These are phyloP conservation scores for Echinosphaeria canescens DNA, from an alignment of 2,329 filamentous ascomycete species.

Conservation along the genomic window DNA sequence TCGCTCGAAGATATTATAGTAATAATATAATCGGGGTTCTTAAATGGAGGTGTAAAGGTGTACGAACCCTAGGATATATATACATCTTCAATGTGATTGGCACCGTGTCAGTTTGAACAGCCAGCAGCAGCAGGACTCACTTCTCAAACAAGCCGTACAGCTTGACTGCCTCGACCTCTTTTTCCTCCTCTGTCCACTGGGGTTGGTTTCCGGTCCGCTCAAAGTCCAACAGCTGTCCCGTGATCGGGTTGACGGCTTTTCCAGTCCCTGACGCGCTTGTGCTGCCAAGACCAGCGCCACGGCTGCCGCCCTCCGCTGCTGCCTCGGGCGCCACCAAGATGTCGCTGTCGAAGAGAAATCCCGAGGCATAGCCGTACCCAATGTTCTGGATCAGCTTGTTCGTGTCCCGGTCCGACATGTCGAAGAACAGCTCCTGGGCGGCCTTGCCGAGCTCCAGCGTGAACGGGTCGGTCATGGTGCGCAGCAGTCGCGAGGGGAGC, in stretches of 20 bases:
- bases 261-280: conserved; percentile 1
- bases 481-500: conserved; percentile 55
- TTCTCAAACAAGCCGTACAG: conserved; percentile 83
- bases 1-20: no score
- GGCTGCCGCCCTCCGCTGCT: conserved; percentile 3
- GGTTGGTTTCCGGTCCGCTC: conserved; percentile 36
- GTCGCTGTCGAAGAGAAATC: conserved; percentile 71
- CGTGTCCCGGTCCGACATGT: conserved; percentile 65
- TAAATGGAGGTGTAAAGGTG: no score
- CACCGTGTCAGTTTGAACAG: no score
- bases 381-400: conserved; percentile 73
- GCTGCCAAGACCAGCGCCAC: neutral
- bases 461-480: conserved; percentile 52
- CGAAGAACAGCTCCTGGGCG: conserved; percentile 65
- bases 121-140: conserved; percentile 16
- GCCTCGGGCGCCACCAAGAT: conserved; percentile 45
- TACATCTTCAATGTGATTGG: no score
- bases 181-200: conserved; percentile 81
- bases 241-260: conserved; percentile 59
- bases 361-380: conserved; percentile 83
- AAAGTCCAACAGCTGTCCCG: conserved; percentile 56
- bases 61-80: no score
- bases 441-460: conserved; percentile 51
- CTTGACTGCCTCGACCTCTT: conserved; percentile 74
- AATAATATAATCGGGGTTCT: no score